Evolutionary conservation across 2,329 filamentous ascomycete genomes (phyloP), one percentile per base, ranked within the genome.

Genomic region (Davidsoniella australis): DNA sequence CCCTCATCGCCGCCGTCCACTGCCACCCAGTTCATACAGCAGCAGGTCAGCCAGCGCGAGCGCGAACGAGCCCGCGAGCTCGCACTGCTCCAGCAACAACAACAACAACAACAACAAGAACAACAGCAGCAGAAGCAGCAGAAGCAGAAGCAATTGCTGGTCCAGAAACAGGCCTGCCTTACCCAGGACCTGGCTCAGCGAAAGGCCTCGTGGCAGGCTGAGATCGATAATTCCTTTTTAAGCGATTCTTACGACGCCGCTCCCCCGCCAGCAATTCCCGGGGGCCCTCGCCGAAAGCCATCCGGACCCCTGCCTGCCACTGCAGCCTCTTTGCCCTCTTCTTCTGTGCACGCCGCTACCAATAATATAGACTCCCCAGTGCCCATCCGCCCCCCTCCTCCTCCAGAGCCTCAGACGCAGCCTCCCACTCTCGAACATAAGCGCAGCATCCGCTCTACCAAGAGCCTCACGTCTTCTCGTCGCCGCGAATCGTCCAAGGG

Each of bases 211-310:
- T 72, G 70, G 66, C 68, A 69, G 54, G 59, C 68, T 53, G 70
- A 75, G 41, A 68, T 71, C 53, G 63, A 68, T 51, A 69, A 67
- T 55, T 66, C 64, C 51, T 70, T 71, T 55, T 64, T 72, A 55
- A 59, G 55, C 55, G 64, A 73, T 58, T 68, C 72, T 57, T 78
- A 81, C 64, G 83, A 91, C 60, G 83, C 86, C 47, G 88, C 87
- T 23, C 88, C 89, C 12, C 89, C 82, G 37, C 89, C 89, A 4
- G 88, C 79, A 24, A 72, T 95, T 36, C 86, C 85, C 33, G 81
- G 73, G 45, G 88, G 88, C 4, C 85, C 88, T 50, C 77, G 86
- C 52, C 67, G 67, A 50, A 56, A 60, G 5, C 58, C 64, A 33
- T 54, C 59, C 3, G 26, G 41, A 8, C 39, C 49, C 12, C 65